phyloP scores from a whole-genome alignment of 1,139 yeast species.

The Spencermartinsiella ligniputridi region DNA sequence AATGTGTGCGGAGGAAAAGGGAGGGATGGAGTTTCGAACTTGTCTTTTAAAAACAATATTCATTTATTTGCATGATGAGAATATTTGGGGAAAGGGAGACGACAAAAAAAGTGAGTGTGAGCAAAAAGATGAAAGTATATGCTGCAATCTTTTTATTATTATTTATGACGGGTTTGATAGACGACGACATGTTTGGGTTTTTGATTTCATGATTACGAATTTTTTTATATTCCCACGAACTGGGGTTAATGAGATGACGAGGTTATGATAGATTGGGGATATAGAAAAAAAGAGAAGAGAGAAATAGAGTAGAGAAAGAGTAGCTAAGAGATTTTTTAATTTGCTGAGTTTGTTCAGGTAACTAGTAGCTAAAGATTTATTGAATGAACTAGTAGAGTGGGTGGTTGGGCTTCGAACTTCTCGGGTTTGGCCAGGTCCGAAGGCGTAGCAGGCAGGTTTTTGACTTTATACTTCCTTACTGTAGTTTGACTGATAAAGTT shows the following conservation, averaged over 20 bases:
- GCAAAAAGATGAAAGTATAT: too few relatives aligned
- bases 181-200: not conserved
- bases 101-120: too few relatives aligned
- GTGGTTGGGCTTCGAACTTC: too few relatives aligned
- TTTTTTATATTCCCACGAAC: not conserved
- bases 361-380: too few relatives aligned
- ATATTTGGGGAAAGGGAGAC: not conserved
- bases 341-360: not conserved
- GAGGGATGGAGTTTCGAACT: not conserved
- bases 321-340: constrained; percentile 1
- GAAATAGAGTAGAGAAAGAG: constrained; percentile 8
- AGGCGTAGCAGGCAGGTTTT: too few relatives aligned
- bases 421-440: too few relatives aligned
- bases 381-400: too few relatives aligned
- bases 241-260: constrained; percentile 1
- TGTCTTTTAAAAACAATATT: not conserved
- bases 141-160: not conserved
- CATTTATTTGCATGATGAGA: not conserved
- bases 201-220: constrained; percentile 1
- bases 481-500: too few relatives aligned
- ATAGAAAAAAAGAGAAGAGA: not conserved
- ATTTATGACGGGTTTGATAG: constrained; percentile 2
- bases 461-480: too few relatives aligned
- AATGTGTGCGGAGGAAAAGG: not conserved
- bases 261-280: constrained; percentile 2